These are phyloP conservation scores for Penicillium palitans DNA, from an alignment of 2,329 filamentous ascomycete species.

Conservation along the genomic window DNA sequence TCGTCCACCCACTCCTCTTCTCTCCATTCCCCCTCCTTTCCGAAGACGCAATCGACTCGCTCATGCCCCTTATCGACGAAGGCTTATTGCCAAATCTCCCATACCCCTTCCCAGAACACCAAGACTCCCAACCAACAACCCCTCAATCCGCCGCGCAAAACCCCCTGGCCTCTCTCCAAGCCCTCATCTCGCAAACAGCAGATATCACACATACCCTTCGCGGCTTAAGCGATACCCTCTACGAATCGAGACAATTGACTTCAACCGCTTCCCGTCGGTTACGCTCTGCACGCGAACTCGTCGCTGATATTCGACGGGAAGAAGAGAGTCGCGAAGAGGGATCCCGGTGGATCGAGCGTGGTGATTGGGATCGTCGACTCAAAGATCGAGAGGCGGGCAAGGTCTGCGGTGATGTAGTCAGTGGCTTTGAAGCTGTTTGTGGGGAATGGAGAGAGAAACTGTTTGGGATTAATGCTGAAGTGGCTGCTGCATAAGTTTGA, in stretches of 20 bases:
- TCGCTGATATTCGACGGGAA: slow-evolving; percentile 80
- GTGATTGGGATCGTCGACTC: slow-evolving; percentile 79
- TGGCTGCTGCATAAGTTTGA: slow-evolving; percentile 30
- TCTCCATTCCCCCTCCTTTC: slow-evolving; percentile 57
- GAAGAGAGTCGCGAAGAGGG: slow-evolving; percentile 81
- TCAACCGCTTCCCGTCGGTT: slow-evolving; percentile 77
- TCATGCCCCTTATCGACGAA: slow-evolving; percentile 57
- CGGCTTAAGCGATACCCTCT: slow-evolving; percentile 83
- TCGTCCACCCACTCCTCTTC: slow-evolving; percentile 59
- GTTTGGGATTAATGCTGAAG: slow-evolving; percentile 50
- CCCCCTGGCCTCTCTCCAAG: slow-evolving; percentile 65
- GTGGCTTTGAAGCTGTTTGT: slow-evolving; percentile 89
- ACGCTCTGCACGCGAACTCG: slow-evolving; percentile 77
- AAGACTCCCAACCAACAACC: slow-evolving; percentile 31
- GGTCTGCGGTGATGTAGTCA: slow-evolving; percentile 83
- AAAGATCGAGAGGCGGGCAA: slow-evolving; percentile 75
- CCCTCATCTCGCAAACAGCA: slow-evolving; percentile 68
- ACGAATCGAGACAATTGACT: slow-evolving; percentile 89
- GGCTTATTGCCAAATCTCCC: slow-evolving; percentile 56
- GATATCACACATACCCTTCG: slow-evolving; percentile 79
- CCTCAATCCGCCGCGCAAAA: slow-evolving; percentile 35
- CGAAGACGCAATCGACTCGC: slow-evolving; percentile 55
- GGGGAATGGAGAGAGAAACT: slow-evolving; percentile 78
- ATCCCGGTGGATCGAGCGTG: slow-evolving; percentile 74
- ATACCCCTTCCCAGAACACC: slow-evolving; percentile 40